Evolutionary conservation across 1,284 basidiomycete genomes (phyloP), one percentile per base, ranked within the genome.

Genomic region (Melanopsichium pennsylvanicum): DNA sequence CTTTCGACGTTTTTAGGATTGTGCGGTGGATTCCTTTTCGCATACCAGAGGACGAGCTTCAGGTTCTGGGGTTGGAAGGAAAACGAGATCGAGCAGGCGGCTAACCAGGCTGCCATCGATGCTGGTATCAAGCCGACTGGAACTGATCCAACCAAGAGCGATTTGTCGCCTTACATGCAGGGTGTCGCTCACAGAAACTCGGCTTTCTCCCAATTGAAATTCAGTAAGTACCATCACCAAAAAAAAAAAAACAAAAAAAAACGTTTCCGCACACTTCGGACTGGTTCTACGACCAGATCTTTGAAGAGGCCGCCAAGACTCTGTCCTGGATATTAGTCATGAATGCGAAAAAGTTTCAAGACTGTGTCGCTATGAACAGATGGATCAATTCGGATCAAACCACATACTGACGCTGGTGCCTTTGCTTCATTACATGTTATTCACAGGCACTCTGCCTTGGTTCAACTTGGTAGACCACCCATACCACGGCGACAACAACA

Each of bases 61-160:
- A 93, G 95, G 37, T 95, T 98, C 86, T 94, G 92, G 92, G 95
- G 95, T 44, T 94, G 92, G 90, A 85, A 86, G 19, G 95, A 97
- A 84, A 99, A 99, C 84, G 87, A 75, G 44, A 18, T 72, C 18
- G 79, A 81, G 46, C 61, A 70, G 37, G 25, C 52, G 26, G 47
- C 52, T 2, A 62, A 75, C 27, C 45, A 71, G 51, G 52, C 61
- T 12, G 70, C 75, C 18, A 41, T 52, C 18, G 69, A 57, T 12
- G 49, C 56, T 2, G 72, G 72, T 3, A 52, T 58, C 48, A 72
- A 75, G 27, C 60, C 70, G 2, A 32, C 49, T 23, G 75, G 75
- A 9, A 64, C 66, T 15, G 74, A 76, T 41, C 57, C 69, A 2
- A 55, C 49, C 67, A 86, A 89, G 81, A 90, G 90, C 22, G 85